phyloP scores from a whole-genome alignment of 495 filamentous ascomycete genomes.

The Penicillium maclennaniae region DNA sequence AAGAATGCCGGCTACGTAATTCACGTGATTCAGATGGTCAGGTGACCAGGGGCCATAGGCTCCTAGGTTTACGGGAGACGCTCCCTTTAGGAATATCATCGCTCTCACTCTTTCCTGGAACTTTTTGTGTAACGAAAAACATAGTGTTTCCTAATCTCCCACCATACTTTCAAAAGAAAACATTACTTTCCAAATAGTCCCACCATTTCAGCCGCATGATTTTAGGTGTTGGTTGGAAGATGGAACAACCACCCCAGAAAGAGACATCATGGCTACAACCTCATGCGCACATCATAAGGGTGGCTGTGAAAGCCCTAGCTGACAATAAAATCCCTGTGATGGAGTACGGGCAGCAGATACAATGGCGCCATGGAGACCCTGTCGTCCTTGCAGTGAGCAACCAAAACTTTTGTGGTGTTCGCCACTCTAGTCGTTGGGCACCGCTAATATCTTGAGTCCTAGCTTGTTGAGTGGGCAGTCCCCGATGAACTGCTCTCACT shows the following conservation, averaged over 20 bases:
- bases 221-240: neutral
- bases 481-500: slow-evolving; percentile 10
- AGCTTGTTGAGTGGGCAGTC: slow-evolving; percentile 17
- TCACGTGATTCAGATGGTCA: too few species aligned
- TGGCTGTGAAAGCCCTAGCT: slow-evolving; percentile 13
- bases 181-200: neutral
- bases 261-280: neutral
- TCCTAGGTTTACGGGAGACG: too few species aligned
- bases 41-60: too few species aligned
- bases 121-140: too few species aligned
- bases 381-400: slow-evolving; percentile 12
- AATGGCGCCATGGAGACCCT: slow-evolving; percentile 12
- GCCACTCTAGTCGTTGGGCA: neutral
- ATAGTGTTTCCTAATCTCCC: too few species aligned
- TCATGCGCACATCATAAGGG: neutral
- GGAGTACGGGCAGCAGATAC: slow-evolving; percentile 19
- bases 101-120: too few species aligned
- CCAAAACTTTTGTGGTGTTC: neutral
- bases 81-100: too few species aligned
- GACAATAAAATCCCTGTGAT: slow-evolving; percentile 15
- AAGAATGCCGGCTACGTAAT: too few species aligned
- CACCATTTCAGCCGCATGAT: neutral
- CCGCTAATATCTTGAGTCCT: neutral
- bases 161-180: too few species aligned
- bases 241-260: slow-evolving; percentile 4